These are phyloP conservation scores for Chalciporus piperatus DNA, from an alignment of 768 basidiomycete species.

Conservation along the genomic window DNA sequence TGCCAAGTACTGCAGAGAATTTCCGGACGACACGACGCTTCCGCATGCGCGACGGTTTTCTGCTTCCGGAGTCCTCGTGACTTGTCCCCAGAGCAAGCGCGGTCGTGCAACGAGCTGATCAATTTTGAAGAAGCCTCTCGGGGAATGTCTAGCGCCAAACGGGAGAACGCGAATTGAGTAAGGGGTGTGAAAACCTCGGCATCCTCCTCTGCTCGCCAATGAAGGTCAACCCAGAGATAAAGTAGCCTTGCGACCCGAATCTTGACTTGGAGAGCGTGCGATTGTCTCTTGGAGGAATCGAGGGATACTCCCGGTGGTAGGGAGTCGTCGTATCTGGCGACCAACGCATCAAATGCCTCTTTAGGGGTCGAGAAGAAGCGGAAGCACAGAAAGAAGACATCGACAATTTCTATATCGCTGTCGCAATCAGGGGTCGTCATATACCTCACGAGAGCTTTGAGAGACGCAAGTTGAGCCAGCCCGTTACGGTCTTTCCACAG, in stretches of 20 bases:
- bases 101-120: constrained; percentile 30
- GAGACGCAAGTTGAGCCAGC: constrained; percentile 33
- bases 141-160: constrained; percentile 31
- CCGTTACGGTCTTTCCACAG: constrained; percentile 27
- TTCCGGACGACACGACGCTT: constrained; percentile 17
- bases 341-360: constrained; percentile 42
- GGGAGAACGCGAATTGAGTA: constrained; percentile 30
- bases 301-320: constrained; percentile 10
- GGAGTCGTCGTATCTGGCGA: constrained; percentile 48
- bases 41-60: constrained; percentile 23
- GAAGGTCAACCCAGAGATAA: constrained; percentile 66
- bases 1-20: constrained; percentile 22
- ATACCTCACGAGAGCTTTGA: constrained; percentile 43
- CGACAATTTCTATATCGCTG: constrained; percentile 41
- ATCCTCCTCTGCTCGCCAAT: constrained; percentile 63
- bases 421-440: constrained; percentile 42
- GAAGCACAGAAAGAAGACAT: constrained; percentile 69
- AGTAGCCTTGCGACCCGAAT: constrained; percentile 59
- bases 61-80: constrained; percentile 27
- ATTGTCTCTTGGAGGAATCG: constrained; percentile 32
- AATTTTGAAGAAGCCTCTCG: constrained; percentile 25
- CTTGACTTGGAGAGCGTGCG: constrained; percentile 48
- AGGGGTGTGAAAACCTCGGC: constrained; percentile 30
- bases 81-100: constrained; percentile 18
- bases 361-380: constrained; percentile 59